Evolutionary conservation across 371 early-diverging fungal species (phyloP).

Genomic region (Mucor velutinosus): DNA sequence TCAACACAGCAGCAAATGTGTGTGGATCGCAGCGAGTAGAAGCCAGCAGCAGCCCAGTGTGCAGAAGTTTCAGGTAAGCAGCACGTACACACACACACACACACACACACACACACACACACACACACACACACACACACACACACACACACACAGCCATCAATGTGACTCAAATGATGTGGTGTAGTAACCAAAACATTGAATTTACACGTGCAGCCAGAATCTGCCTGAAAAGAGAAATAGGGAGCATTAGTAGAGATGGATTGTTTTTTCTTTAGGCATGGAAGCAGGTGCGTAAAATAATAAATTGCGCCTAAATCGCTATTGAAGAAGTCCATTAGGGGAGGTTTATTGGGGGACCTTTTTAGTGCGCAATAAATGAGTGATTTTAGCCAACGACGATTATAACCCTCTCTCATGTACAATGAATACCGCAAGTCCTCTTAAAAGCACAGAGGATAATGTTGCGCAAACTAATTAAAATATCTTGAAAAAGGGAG

Average conservation of each 20-base stretch:
- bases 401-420: not conserved
- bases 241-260: not conserved
- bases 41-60: not conserved
- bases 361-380: slow-evolving; percentile 4
- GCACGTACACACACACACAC: not conserved
- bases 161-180: not conserved
- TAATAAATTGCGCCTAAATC: slow-evolving; percentile 20
- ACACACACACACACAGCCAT: not conserved
- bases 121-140: not conserved
- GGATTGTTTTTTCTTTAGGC: not conserved
- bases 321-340: slow-evolving; percentile 21
- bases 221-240: not conserved
- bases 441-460: not conserved
- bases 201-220: not conserved
- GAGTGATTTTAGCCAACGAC: slow-evolving; percentile 21
- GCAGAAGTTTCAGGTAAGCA: not conserved
- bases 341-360: slow-evolving; percentile 15
- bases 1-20: not conserved
- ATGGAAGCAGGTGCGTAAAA: not conserved
- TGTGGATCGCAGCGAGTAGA: not conserved
- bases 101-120: not conserved
- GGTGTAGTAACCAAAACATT: not conserved
- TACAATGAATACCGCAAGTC: not conserved
- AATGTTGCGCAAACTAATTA: slow-evolving; percentile 19
- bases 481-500: slow-evolving; percentile 2